These are phyloP conservation scores for Selaginella moellendorffii DNA, from an alignment of 75 land plant genomes.

Conservation along the genomic window DNA sequence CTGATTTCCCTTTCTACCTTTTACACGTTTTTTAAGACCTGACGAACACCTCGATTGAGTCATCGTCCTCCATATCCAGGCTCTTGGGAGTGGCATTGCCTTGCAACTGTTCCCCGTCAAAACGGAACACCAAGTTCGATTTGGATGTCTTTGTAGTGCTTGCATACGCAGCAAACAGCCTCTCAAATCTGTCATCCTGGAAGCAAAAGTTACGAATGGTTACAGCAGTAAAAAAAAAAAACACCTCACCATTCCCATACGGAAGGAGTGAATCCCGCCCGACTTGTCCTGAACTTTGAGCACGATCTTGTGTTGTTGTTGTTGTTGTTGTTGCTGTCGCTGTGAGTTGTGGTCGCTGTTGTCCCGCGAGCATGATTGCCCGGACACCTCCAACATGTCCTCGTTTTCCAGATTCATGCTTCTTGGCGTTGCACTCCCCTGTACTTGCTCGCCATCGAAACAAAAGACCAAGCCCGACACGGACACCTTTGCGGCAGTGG, in stretches of 20 bases:
- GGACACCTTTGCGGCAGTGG: slow-evolving; percentile 26
- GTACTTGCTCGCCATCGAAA: slow-evolving; percentile 74
- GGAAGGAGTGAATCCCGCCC: background rate
- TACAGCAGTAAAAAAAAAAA: too few species aligned
- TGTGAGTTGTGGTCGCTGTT: too few species aligned
- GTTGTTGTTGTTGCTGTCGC: too few species aligned
- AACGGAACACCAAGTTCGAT: slow-evolving; percentile 36
- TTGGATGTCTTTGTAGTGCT: slow-evolving; percentile 22
- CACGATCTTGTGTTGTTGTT: background rate
- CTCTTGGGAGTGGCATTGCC: slow-evolving; percentile 41
- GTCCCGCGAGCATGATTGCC: background rate
- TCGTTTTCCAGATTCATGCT: slow-evolving; percentile 58
- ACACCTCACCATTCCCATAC: background rate
- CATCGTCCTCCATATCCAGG: slow-evolving; percentile 66
- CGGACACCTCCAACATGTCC: slow-evolving; percentile 68
- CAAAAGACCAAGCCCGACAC: slow-evolving; percentile 30
- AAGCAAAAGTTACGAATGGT: too few species aligned
- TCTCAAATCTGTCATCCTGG: slow-evolving; percentile 84
- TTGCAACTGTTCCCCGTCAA: slow-evolving; percentile 67
- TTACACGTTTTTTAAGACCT: too few species aligned
- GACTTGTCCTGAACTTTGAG: background rate
- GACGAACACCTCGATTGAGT: slow-evolving; percentile 59
- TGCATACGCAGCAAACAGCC: slow-evolving; percentile 53
- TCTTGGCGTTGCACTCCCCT: slow-evolving; percentile 42
- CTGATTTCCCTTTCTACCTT: too few species aligned